These are phyloP conservation scores for Paecilomyces variotii DNA, from an alignment of 2,329 filamentous ascomycete species.

Conservation along the genomic window DNA sequence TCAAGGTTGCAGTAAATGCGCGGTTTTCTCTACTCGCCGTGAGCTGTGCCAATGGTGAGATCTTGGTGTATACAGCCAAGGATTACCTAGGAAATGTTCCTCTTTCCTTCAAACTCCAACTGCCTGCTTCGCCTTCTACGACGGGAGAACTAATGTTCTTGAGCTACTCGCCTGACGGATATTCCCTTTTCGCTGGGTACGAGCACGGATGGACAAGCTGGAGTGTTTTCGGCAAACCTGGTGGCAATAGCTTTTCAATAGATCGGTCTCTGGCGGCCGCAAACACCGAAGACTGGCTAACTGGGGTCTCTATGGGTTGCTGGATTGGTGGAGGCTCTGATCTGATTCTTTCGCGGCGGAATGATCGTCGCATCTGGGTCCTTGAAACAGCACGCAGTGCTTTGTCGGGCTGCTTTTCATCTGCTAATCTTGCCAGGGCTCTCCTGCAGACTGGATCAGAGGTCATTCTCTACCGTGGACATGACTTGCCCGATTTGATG, in stretches of 20 bases:
- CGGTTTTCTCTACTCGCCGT: slow-evolving; percentile 89
- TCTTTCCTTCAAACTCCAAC: slow-evolving; percentile 66
- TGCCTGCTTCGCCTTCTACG: slow-evolving; percentile 58
- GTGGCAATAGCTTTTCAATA: slow-evolving; percentile 72
- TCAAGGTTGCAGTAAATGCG: slow-evolving; percentile 79
- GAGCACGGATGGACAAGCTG: slow-evolving; percentile 89
- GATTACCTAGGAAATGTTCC: slow-evolving; percentile 93
- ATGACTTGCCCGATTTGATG: slow-evolving; percentile 82
- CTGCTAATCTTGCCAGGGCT: slow-evolving; percentile 82
- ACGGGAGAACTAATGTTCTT: slow-evolving; percentile 68
- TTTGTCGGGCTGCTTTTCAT: slow-evolving; percentile 83
- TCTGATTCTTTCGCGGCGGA: slow-evolving; percentile 63
- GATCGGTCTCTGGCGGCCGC: slow-evolving; percentile 55
- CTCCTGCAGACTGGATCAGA: slow-evolving; percentile 81
- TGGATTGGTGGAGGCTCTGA: slow-evolving; percentile 89
- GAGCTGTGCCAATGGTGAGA: slow-evolving; percentile 68
- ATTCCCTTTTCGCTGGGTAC: slow-evolving; percentile 90
- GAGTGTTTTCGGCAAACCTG: slow-evolving; percentile 92
- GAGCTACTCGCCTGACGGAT: slow-evolving; percentile 87
- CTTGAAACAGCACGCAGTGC: slow-evolving; percentile 91
- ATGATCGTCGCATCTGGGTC: slow-evolving; percentile 72
- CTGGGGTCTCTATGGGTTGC: slow-evolving; percentile 64
- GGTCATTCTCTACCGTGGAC: slow-evolving; percentile 87
- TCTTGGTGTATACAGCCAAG: slow-evolving; percentile 84
- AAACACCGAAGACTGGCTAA: slow-evolving; percentile 79